These are phyloP conservation scores for Gelatoporia subvermispora DNA, from an alignment of 768 basidiomycete species.

Conservation along the genomic window DNA sequence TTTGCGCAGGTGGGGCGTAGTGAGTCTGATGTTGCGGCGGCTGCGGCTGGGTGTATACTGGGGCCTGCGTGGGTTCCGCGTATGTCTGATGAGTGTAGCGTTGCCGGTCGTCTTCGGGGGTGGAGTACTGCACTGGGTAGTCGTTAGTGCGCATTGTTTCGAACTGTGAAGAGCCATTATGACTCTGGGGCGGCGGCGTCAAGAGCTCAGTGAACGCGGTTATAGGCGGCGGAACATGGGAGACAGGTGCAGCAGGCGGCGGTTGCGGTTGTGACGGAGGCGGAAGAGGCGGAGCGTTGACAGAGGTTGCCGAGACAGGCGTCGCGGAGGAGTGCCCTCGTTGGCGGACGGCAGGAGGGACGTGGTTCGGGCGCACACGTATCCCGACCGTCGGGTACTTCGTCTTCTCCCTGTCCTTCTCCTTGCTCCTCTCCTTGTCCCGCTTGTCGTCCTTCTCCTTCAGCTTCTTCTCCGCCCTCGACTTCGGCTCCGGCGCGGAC, in stretches of 20 bases:
- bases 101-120: conserved; percentile 12
- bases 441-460: conserved; percentile 16
- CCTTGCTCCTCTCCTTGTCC: conserved; percentile 22
- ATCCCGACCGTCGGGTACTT: conserved; percentile 42
- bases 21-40: conserved; percentile 7
- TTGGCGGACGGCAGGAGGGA: conserved; percentile 1
- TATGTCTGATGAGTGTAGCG: conserved; percentile 15
- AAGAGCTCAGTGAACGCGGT: not conserved
- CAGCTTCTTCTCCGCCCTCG: conserved; percentile 3
- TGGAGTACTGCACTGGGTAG: conserved; percentile 13
- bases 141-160: conserved; percentile 15
- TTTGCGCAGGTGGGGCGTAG: conserved; percentile 1
- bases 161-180: conserved; percentile 1
- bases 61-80: conserved; percentile 13
- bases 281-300: not conserved
- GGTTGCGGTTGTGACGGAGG: conserved; percentile 3
- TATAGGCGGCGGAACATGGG: conserved; percentile 4
- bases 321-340: not conserved
- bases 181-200: not conserved
- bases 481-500: conserved; percentile 7
- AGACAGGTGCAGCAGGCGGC: not conserved
- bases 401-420: conserved; percentile 34
- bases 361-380: conserved; percentile 36
- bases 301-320: not conserved
- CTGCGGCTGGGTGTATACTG: conserved; percentile 12